Percentiles rank a stretch among this genome's conserved stretches.
phyloP scores from a whole-genome alignment of 129 eudicot species.

The Flaveria brownii region DNA sequence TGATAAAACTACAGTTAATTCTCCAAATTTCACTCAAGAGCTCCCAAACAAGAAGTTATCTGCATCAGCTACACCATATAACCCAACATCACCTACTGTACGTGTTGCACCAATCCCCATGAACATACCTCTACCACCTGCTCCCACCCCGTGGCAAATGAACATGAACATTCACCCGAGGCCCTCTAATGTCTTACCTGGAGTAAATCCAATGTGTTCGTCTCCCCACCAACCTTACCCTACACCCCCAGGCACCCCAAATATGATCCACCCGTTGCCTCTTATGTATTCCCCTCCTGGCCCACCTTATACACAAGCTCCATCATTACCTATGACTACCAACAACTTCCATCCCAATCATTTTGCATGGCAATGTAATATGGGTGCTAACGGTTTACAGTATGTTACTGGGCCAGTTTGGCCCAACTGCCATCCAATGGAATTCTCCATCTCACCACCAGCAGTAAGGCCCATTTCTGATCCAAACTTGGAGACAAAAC shows the following conservation, averaged over 20 bases:
- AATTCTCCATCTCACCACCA: slow-evolving; percentile 74
- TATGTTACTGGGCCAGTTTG: slow-evolving; percentile 75
- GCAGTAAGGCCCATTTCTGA: slow-evolving; percentile 60
- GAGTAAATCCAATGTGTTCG: slow-evolving; percentile 67
- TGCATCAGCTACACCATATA: slow-evolving; percentile 92
- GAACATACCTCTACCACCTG: slow-evolving; percentile 63
- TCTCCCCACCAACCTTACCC: slow-evolving; percentile 86
- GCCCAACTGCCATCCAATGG: slow-evolving; percentile 78
- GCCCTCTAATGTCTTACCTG: slow-evolving; percentile 53
- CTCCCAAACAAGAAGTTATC: slow-evolving; percentile 66
- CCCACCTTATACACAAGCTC: slow-evolving; percentile 82
- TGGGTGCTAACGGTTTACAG: slow-evolving; percentile 63
- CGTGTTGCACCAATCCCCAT: slow-evolving; percentile 64
- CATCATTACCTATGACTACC: slow-evolving; percentile 60
- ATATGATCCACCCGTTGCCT: slow-evolving; percentile 76
- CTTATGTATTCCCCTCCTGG: slow-evolving; percentile 86
- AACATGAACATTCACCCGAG: slow-evolving; percentile 93
- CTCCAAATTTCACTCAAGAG: slow-evolving; percentile 48
- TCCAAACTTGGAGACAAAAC: slow-evolving; percentile 45
- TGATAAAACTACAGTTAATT: slow-evolving; percentile 41
- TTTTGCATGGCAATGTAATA: slow-evolving; percentile 77
- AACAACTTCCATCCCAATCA: slow-evolving; percentile 74
- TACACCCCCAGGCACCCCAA: slow-evolving; percentile 92
- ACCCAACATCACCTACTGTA: slow-evolving; percentile 60
- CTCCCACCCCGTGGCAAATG: slow-evolving; percentile 81